phyloP scores from a whole-genome alignment of 2,329 filamentous ascomycete genomes.

The Alternaria consortialis region DNA sequence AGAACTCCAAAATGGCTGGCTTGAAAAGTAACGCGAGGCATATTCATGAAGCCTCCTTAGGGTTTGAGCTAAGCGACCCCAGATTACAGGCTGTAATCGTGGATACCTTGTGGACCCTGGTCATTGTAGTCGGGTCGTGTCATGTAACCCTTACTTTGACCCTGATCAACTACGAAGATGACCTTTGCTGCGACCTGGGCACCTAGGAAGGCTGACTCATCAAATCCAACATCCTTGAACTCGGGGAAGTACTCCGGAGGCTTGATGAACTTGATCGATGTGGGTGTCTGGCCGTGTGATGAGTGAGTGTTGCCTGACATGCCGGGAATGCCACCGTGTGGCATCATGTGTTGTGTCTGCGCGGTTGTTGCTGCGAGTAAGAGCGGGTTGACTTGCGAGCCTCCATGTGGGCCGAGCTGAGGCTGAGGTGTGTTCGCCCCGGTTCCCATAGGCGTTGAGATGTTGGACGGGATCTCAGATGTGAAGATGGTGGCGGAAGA shows the following conservation, averaged over 20 bases:
- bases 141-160: constrained; percentile 73
- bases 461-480: constrained; percentile 91
- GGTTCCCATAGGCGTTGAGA: constrained; percentile 89
- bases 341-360: constrained; percentile 62
- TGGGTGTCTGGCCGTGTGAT: constrained; percentile 78
- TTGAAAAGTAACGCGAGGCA: constrained; percentile 6
- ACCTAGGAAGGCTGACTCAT: constrained; percentile 87
- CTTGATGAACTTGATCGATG: constrained; percentile 79
- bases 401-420: constrained; percentile 56
- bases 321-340: constrained; percentile 46
- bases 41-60: background rate
- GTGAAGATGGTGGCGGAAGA: constrained; percentile 96
- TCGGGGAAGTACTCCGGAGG: constrained; percentile 88
- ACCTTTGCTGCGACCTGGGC: constrained; percentile 86
- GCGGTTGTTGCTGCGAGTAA: constrained; percentile 89
- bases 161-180: constrained; percentile 74
- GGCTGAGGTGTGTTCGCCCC: constrained; percentile 88
- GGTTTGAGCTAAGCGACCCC: background rate
- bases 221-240: constrained; percentile 79
- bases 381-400: constrained; percentile 82
- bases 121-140: constrained; percentile 74
- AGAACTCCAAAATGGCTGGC: constrained; percentile 26
- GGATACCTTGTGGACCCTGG: constrained; percentile 69
- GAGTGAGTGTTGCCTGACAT: constrained; percentile 64
- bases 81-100: constrained; percentile 58